These are phyloP conservation scores for Lactifluus volemus DNA, from an alignment of 768 basidiomycete genomes.

Conservation along the genomic window DNA sequence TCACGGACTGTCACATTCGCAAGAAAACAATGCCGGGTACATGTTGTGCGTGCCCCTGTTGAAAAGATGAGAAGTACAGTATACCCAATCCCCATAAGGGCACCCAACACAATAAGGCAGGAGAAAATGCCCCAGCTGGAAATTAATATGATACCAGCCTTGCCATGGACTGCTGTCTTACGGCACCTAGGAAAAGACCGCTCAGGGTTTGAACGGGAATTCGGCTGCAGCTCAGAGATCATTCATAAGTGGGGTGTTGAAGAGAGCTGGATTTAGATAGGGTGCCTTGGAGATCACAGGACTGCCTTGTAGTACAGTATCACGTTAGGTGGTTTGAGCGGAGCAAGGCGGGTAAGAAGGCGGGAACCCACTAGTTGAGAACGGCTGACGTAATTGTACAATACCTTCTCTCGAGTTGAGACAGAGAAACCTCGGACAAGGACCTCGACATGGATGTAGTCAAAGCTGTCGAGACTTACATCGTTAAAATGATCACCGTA, in stretches of 20 bases:
- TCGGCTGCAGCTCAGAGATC: too few species aligned
- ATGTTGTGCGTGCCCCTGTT: conserved; percentile 2
- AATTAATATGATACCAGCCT: neutral
- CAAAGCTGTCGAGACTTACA: conserved; percentile 91
- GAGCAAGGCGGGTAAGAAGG: neutral
- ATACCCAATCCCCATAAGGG: neutral
- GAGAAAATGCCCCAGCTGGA: neutral
- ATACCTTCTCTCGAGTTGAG: too few species aligned
- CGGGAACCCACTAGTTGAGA: too few species aligned
- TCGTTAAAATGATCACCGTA: conserved; percentile 78
- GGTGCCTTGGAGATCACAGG: too few species aligned
- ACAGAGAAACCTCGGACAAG: too few species aligned
- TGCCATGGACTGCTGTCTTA: neutral
- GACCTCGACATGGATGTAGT: conserved; percentile 72
- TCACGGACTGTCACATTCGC: neutral
- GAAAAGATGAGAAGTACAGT: neutral
- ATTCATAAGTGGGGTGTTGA: too few species aligned
- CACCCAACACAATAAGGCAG: neutral
- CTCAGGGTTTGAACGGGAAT: neutral
- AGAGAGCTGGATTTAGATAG: too few species aligned
- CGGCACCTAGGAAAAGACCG: neutral
- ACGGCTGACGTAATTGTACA: too few species aligned
- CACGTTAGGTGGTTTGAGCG: too few species aligned
- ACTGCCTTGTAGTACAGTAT: too few species aligned
- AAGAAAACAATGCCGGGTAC: neutral